Evolutionary conservation across 495 filamentous ascomycete genomes (phyloP).

Genomic region (Podospora pseudoanserina): DNA sequence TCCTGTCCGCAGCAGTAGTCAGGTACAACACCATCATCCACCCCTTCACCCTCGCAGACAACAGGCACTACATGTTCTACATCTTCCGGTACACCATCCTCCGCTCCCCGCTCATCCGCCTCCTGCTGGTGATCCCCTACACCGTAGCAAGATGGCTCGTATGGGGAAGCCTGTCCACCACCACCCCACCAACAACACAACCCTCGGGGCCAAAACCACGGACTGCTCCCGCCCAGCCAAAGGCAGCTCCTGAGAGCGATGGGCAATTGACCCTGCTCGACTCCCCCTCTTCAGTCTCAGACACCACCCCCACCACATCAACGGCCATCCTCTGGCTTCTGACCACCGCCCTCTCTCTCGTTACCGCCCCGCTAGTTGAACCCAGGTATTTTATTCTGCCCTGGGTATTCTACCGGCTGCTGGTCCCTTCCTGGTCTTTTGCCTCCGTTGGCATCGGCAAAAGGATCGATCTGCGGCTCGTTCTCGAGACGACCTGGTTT

Average conservation of each 20-base stretch:
- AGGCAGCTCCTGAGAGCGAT: not conserved
- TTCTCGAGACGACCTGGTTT: constrained; percentile 78
- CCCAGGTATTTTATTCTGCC: constrained; percentile 92
- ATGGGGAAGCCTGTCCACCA: constrained; percentile 43
- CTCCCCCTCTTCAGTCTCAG: not conserved
- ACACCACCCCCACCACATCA: constrained; percentile 28
- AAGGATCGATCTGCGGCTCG: constrained; percentile 41
- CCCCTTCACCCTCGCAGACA: constrained; percentile 94
- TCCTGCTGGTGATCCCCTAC: constrained; percentile 57
- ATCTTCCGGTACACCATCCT: constrained; percentile 81
- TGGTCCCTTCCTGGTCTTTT: constrained; percentile 54
- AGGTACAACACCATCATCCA: constrained; percentile 89
- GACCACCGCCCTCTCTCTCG: constrained; percentile 68
- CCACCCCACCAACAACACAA: not conserved
- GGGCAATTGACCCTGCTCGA: not conserved
- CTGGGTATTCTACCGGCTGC: constrained; percentile 89
- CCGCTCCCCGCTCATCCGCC: constrained; percentile 58
- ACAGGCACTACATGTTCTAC: constrained; percentile 96
- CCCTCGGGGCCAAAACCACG: not conserved
- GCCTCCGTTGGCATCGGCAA: not conserved
- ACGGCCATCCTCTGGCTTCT: constrained; percentile 62
- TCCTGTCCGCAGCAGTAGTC: constrained; percentile 48
- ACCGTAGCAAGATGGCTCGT: constrained; percentile 59
- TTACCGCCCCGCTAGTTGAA: constrained; percentile 89
- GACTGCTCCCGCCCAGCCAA: not conserved